Evolutionary conservation across 2,329 filamentous ascomycete genomes (phyloP).

Genomic region (Apiospora hydei): DNA sequence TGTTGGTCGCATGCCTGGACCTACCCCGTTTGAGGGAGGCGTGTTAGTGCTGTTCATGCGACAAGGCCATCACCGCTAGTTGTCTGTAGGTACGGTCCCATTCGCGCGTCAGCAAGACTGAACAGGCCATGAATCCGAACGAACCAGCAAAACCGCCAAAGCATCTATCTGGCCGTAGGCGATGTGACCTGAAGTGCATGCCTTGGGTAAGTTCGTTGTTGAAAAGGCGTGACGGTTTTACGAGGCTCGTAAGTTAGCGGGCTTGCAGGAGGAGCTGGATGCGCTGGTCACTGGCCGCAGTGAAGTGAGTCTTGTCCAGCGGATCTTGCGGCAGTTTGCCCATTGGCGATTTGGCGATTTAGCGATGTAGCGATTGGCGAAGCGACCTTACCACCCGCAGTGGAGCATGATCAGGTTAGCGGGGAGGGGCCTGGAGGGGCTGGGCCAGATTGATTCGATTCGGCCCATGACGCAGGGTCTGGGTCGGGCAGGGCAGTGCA

Average conservation of each 20-base stretch:
- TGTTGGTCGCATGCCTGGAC: background rate
- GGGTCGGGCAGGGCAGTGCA: background rate
- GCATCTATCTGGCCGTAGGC: background rate
- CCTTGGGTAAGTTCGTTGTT: background rate
- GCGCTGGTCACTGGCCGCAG: background rate
- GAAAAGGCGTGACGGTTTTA: background rate
- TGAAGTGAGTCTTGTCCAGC: background rate
- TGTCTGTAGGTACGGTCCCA: background rate
- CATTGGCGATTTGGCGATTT: background rate
- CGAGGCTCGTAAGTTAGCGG: constrained; percentile 1
- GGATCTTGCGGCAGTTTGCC: background rate
- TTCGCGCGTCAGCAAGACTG: background rate
- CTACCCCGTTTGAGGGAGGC: background rate
- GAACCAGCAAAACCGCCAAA: background rate
- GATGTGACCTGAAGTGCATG: background rate
- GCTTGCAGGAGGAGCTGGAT: background rate
- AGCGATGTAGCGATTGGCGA: constrained; percentile 6
- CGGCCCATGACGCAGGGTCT: background rate
- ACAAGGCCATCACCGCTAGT: background rate
- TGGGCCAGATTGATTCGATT: constrained; percentile 8
- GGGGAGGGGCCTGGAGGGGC: background rate
- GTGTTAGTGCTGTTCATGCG: constrained; percentile 6
- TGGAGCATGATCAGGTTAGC: constrained; percentile 2
- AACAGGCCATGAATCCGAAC: background rate
- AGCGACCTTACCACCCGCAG: constrained; percentile 2